Percentiles rank a stretch among this genome's conserved stretches.
Evolutionary conservation across 495 filamentous ascomycete genomes (phyloP).

Genomic region (Aspergillus affinis): DNA sequence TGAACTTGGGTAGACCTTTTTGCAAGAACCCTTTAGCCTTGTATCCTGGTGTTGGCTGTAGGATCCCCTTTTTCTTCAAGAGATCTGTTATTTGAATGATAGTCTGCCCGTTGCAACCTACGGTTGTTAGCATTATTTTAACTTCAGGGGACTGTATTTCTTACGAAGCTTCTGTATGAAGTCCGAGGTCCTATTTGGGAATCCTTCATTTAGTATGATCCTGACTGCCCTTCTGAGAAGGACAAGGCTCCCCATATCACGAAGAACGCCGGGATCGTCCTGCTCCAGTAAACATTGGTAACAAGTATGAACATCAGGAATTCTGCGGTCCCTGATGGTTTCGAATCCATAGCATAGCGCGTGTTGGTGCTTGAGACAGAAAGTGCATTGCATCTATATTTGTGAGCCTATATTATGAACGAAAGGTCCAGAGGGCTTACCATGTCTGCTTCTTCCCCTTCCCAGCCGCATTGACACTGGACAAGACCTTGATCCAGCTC

Average conservation of each 20-base stretch:
- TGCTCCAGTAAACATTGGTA: constrained; percentile 48
- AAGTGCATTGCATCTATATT: constrained; percentile 42
- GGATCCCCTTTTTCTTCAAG: constrained; percentile 28
- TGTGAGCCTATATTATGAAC: neutral
- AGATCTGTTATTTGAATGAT: constrained; percentile 26
- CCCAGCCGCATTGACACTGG: constrained; percentile 43
- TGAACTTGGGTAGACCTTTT: constrained; percentile 27
- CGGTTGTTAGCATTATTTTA: constrained; percentile 20
- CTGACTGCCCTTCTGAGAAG: constrained; percentile 30
- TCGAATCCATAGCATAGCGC: constrained; percentile 48
- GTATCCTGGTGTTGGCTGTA: constrained; percentile 30
- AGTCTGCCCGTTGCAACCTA: constrained; percentile 34
- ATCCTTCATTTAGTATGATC: constrained; percentile 27
- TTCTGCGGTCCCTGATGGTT: constrained; percentile 23
- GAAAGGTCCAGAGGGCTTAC: constrained; percentile 21
- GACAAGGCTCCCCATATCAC: constrained; percentile 35
- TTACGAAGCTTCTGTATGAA: constrained; percentile 31
- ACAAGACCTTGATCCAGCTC: constrained; percentile 19
- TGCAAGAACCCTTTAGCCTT: constrained; percentile 26
- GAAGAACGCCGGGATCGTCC: constrained; percentile 29
- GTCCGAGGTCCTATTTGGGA: constrained; percentile 21
- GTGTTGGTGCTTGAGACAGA: constrained; percentile 50
- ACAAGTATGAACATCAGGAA: constrained; percentile 45
- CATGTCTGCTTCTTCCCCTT: constrained; percentile 42
- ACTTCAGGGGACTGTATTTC: constrained; percentile 6